A percentile compares a stretch with the other conserved stretches of the same genome.
Evolutionary conservation across 1,284 basidiomycete genomes (phyloP).

Genomic region (Ceratobasidium sp.): DNA sequence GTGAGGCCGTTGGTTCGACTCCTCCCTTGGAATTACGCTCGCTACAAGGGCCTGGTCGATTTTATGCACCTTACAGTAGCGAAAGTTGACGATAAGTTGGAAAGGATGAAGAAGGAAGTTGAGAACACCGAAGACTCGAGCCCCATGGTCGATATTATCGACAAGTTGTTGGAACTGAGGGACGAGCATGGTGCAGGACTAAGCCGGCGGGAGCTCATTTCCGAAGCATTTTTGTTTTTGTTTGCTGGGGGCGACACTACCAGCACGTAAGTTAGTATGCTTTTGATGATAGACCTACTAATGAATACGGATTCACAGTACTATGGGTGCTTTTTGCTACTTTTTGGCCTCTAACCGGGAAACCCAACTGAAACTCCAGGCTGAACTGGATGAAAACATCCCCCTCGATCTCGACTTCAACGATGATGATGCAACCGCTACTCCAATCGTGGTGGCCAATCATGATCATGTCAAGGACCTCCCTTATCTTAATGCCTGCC

Average conservation of each 20-base stretch:
- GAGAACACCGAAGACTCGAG: background rate
- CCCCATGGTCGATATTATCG: background rate
- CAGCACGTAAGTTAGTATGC: background rate
- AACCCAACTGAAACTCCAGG: background rate
- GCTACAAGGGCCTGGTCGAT: too few species aligned
- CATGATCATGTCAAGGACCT: conserved; percentile 46
- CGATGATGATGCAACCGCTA: background rate
- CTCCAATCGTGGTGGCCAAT: background rate
- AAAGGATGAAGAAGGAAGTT: conserved; percentile 53
- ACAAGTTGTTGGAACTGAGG: background rate
- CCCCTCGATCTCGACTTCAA: background rate
- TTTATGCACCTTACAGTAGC: too few species aligned
- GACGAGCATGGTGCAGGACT: too few species aligned
- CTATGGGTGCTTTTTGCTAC: background rate
- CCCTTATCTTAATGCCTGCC: conserved; percentile 46
- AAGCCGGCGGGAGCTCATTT: background rate
- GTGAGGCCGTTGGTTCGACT: too few species aligned
- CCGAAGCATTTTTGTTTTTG: background rate
- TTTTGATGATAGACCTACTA: background rate
- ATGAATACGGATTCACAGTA: background rate
- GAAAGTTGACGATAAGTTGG: too few species aligned
- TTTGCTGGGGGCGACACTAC: background rate
- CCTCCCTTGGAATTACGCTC: too few species aligned
- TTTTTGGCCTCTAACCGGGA: background rate
- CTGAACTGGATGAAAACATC: conserved; percentile 7